Evolutionary conservation across 768 basidiomycete species (phyloP).

Genomic region (Clitopilus passeckerianus): DNA sequence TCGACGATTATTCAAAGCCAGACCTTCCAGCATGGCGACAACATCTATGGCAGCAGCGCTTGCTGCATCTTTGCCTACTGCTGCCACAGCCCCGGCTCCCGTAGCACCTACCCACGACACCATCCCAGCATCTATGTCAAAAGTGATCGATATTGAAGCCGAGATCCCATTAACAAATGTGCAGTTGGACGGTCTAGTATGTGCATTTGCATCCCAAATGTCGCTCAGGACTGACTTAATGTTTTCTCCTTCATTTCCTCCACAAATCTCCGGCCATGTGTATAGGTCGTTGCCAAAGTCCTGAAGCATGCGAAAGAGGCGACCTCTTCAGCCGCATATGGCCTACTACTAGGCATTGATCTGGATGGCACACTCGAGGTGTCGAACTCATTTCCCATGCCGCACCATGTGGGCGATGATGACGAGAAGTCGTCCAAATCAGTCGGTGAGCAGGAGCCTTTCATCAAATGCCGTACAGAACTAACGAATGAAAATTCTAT

Average conservation of each 20-base stretch:
- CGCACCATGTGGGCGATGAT: conserved; percentile 67
- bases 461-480: not conserved
- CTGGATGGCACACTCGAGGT: conserved; percentile 88
- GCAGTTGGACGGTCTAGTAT: conserved; percentile 83
- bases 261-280: not conserved
- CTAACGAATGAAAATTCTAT: conserved; percentile 7
- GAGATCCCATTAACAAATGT: conserved; percentile 77
- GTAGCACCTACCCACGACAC: conserved; percentile 73
- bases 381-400: conserved; percentile 86
- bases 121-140: conserved; percentile 90
- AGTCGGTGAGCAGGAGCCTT: conserved; percentile 45
- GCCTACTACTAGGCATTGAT: conserved; percentile 87
- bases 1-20: not conserved
- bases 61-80: conserved; percentile 76
- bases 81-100: conserved; percentile 54
- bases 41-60: conserved; percentile 92
- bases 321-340: conserved; percentile 68
- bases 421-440: conserved; percentile 79
- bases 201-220: conserved; percentile 15
- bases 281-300: conserved; percentile 88
- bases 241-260: not conserved
- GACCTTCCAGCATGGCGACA: conserved; percentile 46
- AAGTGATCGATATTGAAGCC: conserved; percentile 90
- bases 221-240: not conserved
- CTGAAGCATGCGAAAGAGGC: conserved; percentile 88